Base-by-base conservation (phyloP, 768 basidiomycete genomes). In the Trametes coccinea region DNA sequence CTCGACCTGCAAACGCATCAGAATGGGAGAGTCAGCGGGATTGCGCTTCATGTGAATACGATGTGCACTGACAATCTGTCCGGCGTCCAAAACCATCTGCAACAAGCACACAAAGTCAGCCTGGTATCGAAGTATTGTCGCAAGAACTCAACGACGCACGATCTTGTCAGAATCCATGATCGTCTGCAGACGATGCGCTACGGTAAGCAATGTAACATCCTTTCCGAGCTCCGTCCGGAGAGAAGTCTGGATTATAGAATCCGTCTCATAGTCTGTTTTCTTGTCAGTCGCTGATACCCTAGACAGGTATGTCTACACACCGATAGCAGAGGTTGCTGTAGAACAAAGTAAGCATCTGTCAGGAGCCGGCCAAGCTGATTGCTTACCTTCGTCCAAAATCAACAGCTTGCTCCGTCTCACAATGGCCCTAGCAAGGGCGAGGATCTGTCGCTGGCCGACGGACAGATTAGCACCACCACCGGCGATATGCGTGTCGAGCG, bases 121-220 rank as follows among this genome's bases (percentile, higher is more conserved):
- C 5, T 11, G 14, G 14, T 37, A 6, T 22, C 39, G 39, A 13
- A 39, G 39, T 39, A 39, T 39, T 39, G 13, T 22, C 22, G 39
- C 39, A 39, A 16, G n/a, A 13, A 27, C 22, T n/a, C n/a, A 11
- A 37, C 2, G 29, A 63, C 67, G 50, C 60, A 84, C 75, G 50
- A 85, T 81, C 63, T 82, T 80, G 67, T 86, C 84, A 4, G 82
- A 80, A 51, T 84, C 84, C 74, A 83, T 83, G 60, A 86, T 80
- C 2, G 81, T 85, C 57, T 78, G 75, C 14, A 83, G 66, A 11
- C 84, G 76, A 69, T 85, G 84, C 2, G 84, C 85, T 45, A 87
- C 78, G 11, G 82, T 85, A 40, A 86, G 72, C 22, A 86, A 70
- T 0, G 84, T 85, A 0, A 76, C 76, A 46, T 72, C 77, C 17